These are phyloP conservation scores for Phytophthora megakarya DNA, from an alignment of 352 stramenopile species.

Conservation along the genomic window DNA sequence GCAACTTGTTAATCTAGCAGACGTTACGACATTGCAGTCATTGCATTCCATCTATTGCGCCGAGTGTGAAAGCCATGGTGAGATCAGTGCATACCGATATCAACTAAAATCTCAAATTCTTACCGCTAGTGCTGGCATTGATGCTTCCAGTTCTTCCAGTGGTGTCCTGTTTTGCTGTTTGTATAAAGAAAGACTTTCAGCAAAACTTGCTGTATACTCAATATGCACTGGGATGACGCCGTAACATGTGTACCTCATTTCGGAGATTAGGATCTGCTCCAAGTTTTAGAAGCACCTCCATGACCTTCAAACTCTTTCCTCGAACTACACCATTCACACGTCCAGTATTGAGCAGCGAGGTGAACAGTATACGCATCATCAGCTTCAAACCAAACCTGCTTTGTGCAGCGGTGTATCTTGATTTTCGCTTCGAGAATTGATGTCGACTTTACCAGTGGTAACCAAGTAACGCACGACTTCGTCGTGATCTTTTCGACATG, in stretches of 20 bases:
- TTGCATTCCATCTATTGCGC: constrained; percentile 24
- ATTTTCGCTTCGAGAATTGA: constrained; percentile 67
- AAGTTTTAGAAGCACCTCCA: constrained; percentile 65
- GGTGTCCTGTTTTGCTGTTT: constrained; percentile 69
- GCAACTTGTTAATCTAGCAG: constrained; percentile 3
- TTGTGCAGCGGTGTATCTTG: constrained; percentile 82
- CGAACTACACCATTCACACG: constrained; percentile 23
- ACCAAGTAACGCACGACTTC: constrained; percentile 64
- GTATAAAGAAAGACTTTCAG: neutral
- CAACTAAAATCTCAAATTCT: neutral
- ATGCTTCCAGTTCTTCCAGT: constrained; percentile 60
- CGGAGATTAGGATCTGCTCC: constrained; percentile 59
- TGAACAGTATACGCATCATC: neutral
- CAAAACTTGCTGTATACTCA: too few relatives aligned
- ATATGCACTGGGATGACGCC: neutral
- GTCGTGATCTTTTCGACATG: constrained; percentile 77
- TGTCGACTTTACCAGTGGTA: constrained; percentile 48
- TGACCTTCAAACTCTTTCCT: constrained; percentile 58
- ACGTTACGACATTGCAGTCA: constrained; percentile 15
- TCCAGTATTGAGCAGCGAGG: neutral
- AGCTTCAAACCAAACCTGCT: constrained; percentile 46
- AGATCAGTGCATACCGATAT: neutral
- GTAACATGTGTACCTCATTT: constrained; percentile 64
- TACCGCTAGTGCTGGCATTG: constrained; percentile 39
- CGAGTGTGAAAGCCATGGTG: neutral